A percentile compares a stretch with the other conserved stretches of the same genome.
Conservation (phyloP, 495 filamentous ascomycete genomes). For the Durotheca rogersii region DNA sequence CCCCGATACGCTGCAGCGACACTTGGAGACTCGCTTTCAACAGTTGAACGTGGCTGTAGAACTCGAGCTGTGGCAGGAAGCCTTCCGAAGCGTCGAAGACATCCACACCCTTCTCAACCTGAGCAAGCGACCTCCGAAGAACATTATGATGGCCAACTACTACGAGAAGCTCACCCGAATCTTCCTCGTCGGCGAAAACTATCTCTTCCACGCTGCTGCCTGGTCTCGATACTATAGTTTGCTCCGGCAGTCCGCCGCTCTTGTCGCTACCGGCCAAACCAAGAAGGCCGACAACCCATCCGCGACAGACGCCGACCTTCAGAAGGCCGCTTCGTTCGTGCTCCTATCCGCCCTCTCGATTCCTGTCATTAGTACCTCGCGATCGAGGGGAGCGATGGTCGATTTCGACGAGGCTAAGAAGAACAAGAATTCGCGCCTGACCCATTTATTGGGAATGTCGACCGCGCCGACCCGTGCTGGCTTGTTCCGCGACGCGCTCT, state of each 20-base stretch:
- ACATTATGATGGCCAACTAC: slow-evolving; percentile 99
- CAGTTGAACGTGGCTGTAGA: slow-evolving; percentile 98
- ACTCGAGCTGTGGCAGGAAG: slow-evolving; percentile 97
- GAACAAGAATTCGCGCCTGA: slow-evolving; percentile 97
- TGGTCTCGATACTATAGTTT: slow-evolving; percentile 97
- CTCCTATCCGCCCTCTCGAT: slow-evolving; percentile 94
- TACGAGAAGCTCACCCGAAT: slow-evolving; percentile 98
- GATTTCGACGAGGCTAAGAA: slow-evolving; percentile 97
- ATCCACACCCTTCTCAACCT: slow-evolving; percentile 98
- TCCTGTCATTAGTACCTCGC: slow-evolving; percentile 96
- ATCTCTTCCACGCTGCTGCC: slow-evolving; percentile 96
- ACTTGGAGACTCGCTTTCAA: slow-evolving; percentile 96
- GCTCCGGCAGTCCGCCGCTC: slow-evolving; percentile 82
- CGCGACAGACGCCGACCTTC: slow-evolving; percentile 83
- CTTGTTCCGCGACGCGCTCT: slow-evolving; percentile 92
- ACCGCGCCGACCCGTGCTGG: slow-evolving; percentile 84
- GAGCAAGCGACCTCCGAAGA: slow-evolving; percentile 99
- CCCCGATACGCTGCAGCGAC: slow-evolving; percentile 92
- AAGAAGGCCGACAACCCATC: slow-evolving; percentile 93
- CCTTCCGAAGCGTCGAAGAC: slow-evolving; percentile 97
- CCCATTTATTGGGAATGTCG: slow-evolving; percentile 90
- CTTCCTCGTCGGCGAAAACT: slow-evolving; percentile 98
- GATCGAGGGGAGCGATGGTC: slow-evolving; percentile 90
- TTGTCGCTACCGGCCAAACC: slow-evolving; percentile 80
- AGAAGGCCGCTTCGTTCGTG: slow-evolving; percentile 84